A percentile compares a stretch with the other conserved stretches of the same genome.
phyloP scores from a whole-genome alignment of 2,329 filamentous ascomycete species.

The Acephala macrosclerotiorum region DNA sequence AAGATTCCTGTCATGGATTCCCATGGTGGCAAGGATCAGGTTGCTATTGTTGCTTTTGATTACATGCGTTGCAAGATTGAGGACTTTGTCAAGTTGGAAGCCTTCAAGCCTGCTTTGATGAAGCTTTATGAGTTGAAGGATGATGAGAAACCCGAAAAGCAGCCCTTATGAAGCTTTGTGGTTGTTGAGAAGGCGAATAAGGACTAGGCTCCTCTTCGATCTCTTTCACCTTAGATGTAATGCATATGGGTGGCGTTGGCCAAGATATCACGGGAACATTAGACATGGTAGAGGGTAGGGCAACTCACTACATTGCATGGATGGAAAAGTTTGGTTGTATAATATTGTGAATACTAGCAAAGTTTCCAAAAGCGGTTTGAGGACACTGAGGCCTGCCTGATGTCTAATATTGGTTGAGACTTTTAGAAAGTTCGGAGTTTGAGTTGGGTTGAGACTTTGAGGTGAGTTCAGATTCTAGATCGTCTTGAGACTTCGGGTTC shows the following conservation, averaged over 20 bases:
- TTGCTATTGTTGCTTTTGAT: conserved; percentile 78
- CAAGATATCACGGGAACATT: neutral
- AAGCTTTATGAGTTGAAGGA: conserved; percentile 58
- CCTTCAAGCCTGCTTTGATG: conserved; percentile 66
- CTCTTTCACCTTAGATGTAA: neutral
- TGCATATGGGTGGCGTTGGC: neutral
- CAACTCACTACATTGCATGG: neutral
- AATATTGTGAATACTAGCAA: neutral
- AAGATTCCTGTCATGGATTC: conserved; percentile 49
- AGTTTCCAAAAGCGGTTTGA: neutral
- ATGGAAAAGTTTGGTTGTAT: conserved; percentile 1
- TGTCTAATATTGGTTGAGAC: too few species aligned
- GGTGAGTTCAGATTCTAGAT: too few species aligned
- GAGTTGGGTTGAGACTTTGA: too few species aligned
- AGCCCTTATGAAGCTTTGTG: too few species aligned
- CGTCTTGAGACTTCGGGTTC: too few species aligned
- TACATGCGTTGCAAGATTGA: conserved; percentile 77
- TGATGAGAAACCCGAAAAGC: conserved; percentile 17
- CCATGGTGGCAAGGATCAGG: conserved; percentile 57
- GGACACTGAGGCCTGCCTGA: too few species aligned
- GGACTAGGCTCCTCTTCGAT: neutral
- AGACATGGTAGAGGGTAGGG: neutral
- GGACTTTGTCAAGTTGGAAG: conserved; percentile 72
- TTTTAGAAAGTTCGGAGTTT: too few species aligned
- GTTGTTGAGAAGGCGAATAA: conserved; percentile 12